Base-by-base conservation (phyloP, 1,139 yeast genomes). In the Sugiyamaella japonica region DNA sequence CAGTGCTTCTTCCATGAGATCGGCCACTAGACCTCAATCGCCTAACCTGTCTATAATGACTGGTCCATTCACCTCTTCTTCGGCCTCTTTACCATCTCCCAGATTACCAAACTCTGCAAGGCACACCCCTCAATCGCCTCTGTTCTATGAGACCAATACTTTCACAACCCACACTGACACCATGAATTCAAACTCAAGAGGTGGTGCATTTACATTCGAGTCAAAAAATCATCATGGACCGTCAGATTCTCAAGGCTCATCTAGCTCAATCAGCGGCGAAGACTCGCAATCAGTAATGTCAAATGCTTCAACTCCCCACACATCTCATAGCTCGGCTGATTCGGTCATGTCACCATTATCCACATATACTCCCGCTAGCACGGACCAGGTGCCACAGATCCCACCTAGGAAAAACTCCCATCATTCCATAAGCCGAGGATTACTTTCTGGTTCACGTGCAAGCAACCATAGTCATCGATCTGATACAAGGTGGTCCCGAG, bases 391-490 rank as follows among this genome's bases (percentile, higher is more conserved):
- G 12, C 45, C 51, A 17, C 40, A 20, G 4, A 29, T 48, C 17
- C 51, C 51, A n/a, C 51, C 51, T n/a, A 39, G 51, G 31, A 48
- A 48, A 25, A 40, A 39, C 32, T 48, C 51, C 25, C 44, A 48
- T 23, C 45, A 48, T 34, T 48, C 51, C 37, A 28, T 48, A 13
- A 43, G 37, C 17, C 42, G 37, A 10, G 23, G 23, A 8, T 12
- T 16, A 10, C 20, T 39, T 17, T 16, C 28, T 38, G 37, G 43
- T 16, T 47, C 50, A 25, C 50, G 50, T 15, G 31, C 45, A n/a
- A 45, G 40, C 15, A 34, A 36, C 34, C 49, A 45, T 32, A 36
- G 41, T 15, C 42, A 45, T 28, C 10, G 25, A 12, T 45, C 49
- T 8, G 49, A 45, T 45, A 17, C 42, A 13, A 15, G 38, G 29